Conservation (phyloP, 2,329 filamentous ascomycete species). For the Diaporthe velutina region DNA sequence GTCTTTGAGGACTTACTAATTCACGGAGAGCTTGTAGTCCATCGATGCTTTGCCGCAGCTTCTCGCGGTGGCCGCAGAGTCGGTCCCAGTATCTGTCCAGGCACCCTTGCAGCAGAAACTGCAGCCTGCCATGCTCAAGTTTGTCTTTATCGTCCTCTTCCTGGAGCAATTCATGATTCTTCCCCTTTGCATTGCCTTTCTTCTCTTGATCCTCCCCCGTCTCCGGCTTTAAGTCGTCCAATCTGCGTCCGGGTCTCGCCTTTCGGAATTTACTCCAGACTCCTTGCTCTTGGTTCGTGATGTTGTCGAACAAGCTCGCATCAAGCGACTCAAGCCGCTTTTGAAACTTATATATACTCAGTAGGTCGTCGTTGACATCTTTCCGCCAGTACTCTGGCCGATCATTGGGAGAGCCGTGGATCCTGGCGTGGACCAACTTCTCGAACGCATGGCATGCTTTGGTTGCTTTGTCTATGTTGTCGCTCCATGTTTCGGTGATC, state of each 20-base stretch:
- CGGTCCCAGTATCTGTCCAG: neutral
- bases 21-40: neutral
- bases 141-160: neutral
- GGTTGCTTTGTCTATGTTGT: neutral
- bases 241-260: neutral
- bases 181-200: neutral
- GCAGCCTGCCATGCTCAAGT: neutral
- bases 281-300: neutral
- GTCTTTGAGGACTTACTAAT: neutral
- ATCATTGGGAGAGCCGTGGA: neutral
- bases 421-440: neutral
- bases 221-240: neutral
- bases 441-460: neutral
- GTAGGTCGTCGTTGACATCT: neutral
- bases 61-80: neutral
- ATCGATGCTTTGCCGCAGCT: neutral
- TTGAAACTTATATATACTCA: neutral
- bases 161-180: neutral
- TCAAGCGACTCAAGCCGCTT: conserved; percentile 12
- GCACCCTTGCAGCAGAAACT: neutral
- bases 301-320: neutral
- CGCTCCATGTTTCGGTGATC: neutral
- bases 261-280: neutral
- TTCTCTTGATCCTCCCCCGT: neutral
- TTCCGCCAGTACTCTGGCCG: neutral